Evolutionary conservation across 1,284 basidiomycete genomes (phyloP), one percentile per base, ranked within the genome.

Genomic region (Pholiota adiposa): DNA sequence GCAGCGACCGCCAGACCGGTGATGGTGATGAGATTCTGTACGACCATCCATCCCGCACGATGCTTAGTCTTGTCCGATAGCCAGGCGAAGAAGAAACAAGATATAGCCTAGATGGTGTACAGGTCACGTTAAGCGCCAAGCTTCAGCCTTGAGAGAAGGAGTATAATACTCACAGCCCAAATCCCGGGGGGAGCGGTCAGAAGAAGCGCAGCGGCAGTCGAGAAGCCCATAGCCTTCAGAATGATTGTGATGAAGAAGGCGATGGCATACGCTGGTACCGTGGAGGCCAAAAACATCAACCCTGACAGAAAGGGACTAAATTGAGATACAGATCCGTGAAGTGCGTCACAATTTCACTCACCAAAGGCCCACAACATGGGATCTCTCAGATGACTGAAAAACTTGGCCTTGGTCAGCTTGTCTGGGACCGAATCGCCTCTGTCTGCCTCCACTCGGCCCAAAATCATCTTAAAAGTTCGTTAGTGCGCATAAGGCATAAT

Each of bases 11-110:
- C 51, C 16, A 72, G 64, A 6, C 69, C 70, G 29, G 56, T 52
- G 6, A 72, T 60, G 2, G 62, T 67, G 29, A 70, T 64, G 7
- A 69, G n/a, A 52, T 66, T 66, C 38, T 69, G 66, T 2, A 63
- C 48, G 12, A 58, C 67, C 33, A 72, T 57, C 66, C 69, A 71
- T 23, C 61, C 50, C 2, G 67, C 70, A 18, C 70, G 70, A 19
- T 56, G 60, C 34, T 61, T 64, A n/a, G 66, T 68, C 56, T 56
- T 67, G 54, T 72, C 71, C n/a, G 71, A 65, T 27, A 69, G 50
- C 68, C 68, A 69, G 19, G 70, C 70, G 50, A 70, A 67, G 34
- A 64, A 55, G 59, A 68, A 69, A 44, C 63, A 67, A 16, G 63
- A 65, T 18, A 67, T 57, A 25, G 67, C 68, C 67, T 70, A 43